Evolutionary conservation across 306 rosid genomes (phyloP).

Genomic region (Gleditsia sinensis): DNA sequence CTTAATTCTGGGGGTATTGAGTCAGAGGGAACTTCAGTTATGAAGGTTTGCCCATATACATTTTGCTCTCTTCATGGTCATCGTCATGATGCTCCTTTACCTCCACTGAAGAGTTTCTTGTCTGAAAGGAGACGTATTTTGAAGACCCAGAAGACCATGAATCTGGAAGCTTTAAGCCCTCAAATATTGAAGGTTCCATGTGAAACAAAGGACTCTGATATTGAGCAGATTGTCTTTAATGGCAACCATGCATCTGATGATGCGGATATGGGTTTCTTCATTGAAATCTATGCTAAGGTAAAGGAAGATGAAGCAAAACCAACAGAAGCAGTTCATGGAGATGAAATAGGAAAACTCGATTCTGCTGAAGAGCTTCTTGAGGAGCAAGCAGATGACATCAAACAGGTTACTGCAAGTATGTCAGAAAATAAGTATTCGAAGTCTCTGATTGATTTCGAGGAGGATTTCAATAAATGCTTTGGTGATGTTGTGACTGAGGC

Average conservation of each 20-base stretch:
- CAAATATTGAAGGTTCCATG: constrained; percentile 39
- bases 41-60: constrained; percentile 74
- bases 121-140: constrained; percentile 54
- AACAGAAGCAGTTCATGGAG: constrained; percentile 9
- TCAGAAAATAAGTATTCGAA: constrained; percentile 36
- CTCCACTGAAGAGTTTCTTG: constrained; percentile 68
- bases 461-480: constrained; percentile 28
- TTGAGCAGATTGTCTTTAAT: constrained; percentile 25
- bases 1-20: constrained; percentile 62
- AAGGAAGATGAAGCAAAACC: constrained; percentile 30
- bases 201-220: constrained; percentile 31
- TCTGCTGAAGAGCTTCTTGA: constrained; percentile 26
- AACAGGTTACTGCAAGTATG: constrained; percentile 22
- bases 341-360: constrained; percentile 4
- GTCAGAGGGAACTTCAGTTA: constrained; percentile 64
- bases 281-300: constrained; percentile 48
- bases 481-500: constrained; percentile 32
- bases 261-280: constrained; percentile 37
- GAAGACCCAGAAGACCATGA: constrained; percentile 54
- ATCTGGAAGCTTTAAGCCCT: constrained; percentile 41
- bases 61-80: constrained; percentile 89
- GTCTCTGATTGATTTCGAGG: constrained; percentile 40
- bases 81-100: constrained; percentile 51
- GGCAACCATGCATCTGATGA: constrained; percentile 37
- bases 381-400: constrained; percentile 10